Conservation (phyloP, 495 filamentous ascomycete genomes). For the Barbatosphaeria neglecta region DNA sequence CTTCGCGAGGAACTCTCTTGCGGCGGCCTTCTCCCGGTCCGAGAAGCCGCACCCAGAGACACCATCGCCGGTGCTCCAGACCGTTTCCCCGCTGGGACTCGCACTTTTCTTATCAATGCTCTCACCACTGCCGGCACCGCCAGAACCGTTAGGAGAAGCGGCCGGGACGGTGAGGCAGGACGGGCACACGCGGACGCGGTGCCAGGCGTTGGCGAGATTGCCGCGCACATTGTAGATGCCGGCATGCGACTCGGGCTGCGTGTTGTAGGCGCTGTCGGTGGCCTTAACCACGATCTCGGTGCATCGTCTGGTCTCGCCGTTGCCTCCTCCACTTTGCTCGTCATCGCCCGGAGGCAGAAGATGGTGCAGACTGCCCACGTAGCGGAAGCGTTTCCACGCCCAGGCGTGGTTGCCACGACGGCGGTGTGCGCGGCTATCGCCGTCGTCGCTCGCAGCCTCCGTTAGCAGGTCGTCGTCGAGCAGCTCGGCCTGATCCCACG, state of each 20-base stretch:
- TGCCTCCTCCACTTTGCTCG: neutral
- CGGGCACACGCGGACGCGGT: constrained; percentile 29
- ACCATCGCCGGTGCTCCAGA: neutral
- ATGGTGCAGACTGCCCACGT: constrained; percentile 12
- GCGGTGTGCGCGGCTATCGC: neutral
- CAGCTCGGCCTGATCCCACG: constrained; percentile 41
- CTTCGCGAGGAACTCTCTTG: too few species aligned
- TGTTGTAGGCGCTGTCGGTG: constrained; percentile 45
- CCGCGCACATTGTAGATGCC: constrained; percentile 44
- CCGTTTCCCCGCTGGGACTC: neutral
- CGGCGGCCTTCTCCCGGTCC: neutral
- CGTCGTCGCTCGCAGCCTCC: too few species aligned
- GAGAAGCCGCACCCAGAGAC: neutral
- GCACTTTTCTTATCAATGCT: too few species aligned
- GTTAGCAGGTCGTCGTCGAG: constrained; percentile 29
- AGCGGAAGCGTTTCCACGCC: constrained; percentile 45
- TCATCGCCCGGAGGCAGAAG: neutral
- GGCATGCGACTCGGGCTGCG: constrained; percentile 40
- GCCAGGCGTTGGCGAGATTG: constrained; percentile 45
- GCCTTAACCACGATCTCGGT: constrained; percentile 44
- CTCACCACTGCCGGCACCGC: too few species aligned
- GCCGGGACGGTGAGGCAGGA: constrained; percentile 2
- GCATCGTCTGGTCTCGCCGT: constrained; percentile 9
- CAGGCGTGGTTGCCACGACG: constrained; percentile 28
- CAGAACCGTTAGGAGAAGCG: neutral